Conservation (phyloP, 768 basidiomycete species). For the Hygrophorus pudorinus region DNA sequence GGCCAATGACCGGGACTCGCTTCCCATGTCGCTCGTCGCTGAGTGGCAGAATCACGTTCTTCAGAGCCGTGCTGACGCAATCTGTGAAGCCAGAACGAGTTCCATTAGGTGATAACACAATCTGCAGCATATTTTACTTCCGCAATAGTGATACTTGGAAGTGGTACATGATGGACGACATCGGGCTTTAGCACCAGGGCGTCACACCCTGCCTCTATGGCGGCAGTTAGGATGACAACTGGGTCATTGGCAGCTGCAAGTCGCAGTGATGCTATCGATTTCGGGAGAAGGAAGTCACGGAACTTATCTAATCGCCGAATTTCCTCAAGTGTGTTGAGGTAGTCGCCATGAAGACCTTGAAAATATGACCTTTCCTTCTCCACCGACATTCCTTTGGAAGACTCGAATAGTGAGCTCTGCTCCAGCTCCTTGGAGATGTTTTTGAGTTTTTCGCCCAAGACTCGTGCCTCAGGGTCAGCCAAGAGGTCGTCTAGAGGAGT, state of each 20-base stretch:
- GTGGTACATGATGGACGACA: slow-evolving; percentile 12
- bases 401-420: neutral
- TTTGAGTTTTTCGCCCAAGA: neutral
- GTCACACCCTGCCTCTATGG: slow-evolving; percentile 11
- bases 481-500: neutral
- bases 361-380: neutral
- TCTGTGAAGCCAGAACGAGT: too few species aligned
- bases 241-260: slow-evolving; percentile 7
- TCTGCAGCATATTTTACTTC: too few species aligned
- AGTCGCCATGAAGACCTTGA: neutral
- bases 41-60: neutral
- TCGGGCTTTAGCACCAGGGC: slow-evolving; percentile 10
- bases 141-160: slow-evolving; percentile 10
- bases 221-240: slow-evolving; percentile 14
- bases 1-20: neutral
- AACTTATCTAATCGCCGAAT: slow-evolving; percentile 8
- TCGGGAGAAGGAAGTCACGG: slow-evolving; percentile 4
- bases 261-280: slow-evolving; percentile 1
- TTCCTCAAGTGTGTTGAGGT: neutral
- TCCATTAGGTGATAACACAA: too few species aligned
- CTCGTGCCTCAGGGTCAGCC: neutral
- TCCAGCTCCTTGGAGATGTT: neutral
- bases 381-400: neutral
- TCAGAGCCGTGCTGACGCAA: neutral
- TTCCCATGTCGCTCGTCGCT: neutral